These are phyloP conservation scores for Solanum chiquidenum DNA, from an alignment of 257 asterid genomes.

Conservation along the genomic window DNA sequence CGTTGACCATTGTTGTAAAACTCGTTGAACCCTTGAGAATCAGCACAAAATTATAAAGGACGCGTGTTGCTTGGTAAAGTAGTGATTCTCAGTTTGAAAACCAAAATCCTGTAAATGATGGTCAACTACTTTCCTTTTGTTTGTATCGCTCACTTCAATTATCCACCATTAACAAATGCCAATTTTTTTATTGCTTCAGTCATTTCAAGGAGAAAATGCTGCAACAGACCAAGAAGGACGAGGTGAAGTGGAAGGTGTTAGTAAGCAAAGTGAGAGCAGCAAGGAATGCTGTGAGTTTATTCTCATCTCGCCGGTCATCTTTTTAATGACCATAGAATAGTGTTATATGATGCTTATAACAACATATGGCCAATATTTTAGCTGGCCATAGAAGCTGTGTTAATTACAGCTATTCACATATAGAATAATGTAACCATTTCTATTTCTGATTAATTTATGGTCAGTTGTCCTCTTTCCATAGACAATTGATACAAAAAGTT, in stretches of 20 bases:
- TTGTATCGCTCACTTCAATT: neutral
- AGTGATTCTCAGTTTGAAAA: neutral
- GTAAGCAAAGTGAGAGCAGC: slow-evolving; percentile 59
- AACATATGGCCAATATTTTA: slow-evolving; percentile 31
- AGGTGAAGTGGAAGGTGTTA: slow-evolving; percentile 54
- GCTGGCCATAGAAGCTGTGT: slow-evolving; percentile 22
- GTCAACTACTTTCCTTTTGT: neutral
- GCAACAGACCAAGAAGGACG: slow-evolving; percentile 63
- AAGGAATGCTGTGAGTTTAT: slow-evolving; percentile 36
- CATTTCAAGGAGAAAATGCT: slow-evolving; percentile 75
- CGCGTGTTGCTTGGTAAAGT: neutral
- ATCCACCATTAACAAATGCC: neutral
- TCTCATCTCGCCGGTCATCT: slow-evolving; percentile 24
- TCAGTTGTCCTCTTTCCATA: neutral
- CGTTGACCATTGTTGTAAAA: neutral
- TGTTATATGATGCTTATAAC: neutral
- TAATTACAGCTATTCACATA: neutral
- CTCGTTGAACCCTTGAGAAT: neutral
- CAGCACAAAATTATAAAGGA: neutral
- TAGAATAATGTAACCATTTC: neutral
- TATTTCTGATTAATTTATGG: neutral
- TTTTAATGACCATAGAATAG: slow-evolving; percentile 6
- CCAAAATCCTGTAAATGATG: neutral
- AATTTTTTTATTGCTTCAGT: slow-evolving; percentile 18
- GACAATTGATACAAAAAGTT: neutral